Conservation (phyloP, 495 filamentous ascomycete genomes). For the Daldinia childiae region DNA sequence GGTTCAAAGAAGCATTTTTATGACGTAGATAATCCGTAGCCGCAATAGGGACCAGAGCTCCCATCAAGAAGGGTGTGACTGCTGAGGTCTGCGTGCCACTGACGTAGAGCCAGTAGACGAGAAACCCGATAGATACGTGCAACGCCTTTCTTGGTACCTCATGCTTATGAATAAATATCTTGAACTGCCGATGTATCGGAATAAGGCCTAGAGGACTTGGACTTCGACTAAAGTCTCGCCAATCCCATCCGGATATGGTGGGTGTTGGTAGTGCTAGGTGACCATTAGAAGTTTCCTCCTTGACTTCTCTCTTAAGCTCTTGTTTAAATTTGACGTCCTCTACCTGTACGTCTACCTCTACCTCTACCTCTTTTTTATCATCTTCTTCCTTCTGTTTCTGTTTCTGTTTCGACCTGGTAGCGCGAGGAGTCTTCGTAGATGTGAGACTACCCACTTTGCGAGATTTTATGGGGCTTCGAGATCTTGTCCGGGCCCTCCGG, state of each 20-base stretch:
- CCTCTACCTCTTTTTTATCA: too few relatives aligned
- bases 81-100: constrained; percentile 73
- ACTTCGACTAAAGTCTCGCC: constrained; percentile 84
- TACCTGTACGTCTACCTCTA: too few relatives aligned
- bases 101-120: constrained; percentile 84
- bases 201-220: constrained; percentile 94
- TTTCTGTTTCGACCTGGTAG: constrained; percentile 39
- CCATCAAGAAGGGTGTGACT: constrained; percentile 85
- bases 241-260: constrained; percentile 65
- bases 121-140: constrained; percentile 95
- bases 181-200: constrained; percentile 84
- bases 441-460: constrained; percentile 61
- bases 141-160: constrained; percentile 79
- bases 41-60: constrained; percentile 87
- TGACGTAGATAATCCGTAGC: constrained; percentile 84
- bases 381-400: constrained; percentile 33
- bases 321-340: constrained; percentile 47
- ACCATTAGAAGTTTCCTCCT: constrained; percentile 61
- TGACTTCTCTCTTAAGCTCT: background rate
- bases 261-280: constrained; percentile 73
- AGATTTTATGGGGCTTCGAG: constrained; percentile 60
- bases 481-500: constrained; percentile 58
- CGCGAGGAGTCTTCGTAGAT: constrained; percentile 40
- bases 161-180: constrained; percentile 77
- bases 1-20: constrained; percentile 80